These are phyloP conservation scores for Emergomyces africanus DNA, from an alignment of 2,329 filamentous ascomycete genomes.

Conservation along the genomic window DNA sequence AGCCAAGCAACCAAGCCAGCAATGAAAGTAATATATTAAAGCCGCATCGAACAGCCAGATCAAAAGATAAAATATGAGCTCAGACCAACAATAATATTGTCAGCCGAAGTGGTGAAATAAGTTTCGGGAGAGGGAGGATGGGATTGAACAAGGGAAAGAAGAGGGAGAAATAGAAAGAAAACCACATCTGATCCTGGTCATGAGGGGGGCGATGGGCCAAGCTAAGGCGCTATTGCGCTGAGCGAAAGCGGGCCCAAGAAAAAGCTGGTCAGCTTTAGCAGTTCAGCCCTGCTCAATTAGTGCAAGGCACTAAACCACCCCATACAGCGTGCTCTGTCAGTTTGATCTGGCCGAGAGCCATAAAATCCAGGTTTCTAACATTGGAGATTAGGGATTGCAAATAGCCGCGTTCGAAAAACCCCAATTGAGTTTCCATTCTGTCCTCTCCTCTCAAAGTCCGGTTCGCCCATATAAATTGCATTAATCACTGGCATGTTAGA, in stretches of 20 bases:
- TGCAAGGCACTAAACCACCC: background rate
- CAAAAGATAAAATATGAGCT: background rate
- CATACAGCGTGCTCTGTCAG: background rate
- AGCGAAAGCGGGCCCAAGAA: background rate
- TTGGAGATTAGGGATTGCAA: background rate
- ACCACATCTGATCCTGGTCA: background rate
- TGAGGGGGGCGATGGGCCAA: background rate
- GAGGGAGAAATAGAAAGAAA: background rate
- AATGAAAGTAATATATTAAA: no score
- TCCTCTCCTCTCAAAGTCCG: background rate
- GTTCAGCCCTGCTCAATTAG: background rate
- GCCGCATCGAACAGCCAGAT: background rate
- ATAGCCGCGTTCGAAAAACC: background rate
- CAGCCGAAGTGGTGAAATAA: background rate
- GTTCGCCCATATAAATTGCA: background rate
- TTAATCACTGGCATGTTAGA: background rate
- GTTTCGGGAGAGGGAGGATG: background rate
- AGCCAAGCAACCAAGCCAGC: background rate
- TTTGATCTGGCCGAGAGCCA: background rate
- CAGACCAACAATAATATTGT: background rate
- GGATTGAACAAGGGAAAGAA: background rate
- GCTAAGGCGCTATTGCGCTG: background rate
- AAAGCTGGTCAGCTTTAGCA: background rate
- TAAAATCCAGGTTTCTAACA: background rate
- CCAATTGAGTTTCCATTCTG: background rate